phyloP scores from a whole-genome alignment of 306 rosid species.

The Clitoria ternatea region DNA sequence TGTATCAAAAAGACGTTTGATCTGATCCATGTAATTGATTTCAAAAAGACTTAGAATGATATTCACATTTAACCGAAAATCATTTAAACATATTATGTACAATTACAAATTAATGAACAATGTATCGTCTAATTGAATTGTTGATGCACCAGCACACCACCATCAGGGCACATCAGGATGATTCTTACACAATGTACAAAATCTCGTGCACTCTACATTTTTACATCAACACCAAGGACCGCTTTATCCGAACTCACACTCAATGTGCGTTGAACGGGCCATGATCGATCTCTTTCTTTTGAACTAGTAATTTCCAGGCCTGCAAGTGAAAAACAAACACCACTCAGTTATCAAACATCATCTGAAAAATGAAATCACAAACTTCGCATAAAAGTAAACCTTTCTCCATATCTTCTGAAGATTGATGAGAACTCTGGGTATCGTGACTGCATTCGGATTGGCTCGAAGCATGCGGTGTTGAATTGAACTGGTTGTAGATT shows the following conservation, averaged over 20 bases:
- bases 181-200: constrained; percentile 13
- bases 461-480: constrained; percentile 10
- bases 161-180: neutral
- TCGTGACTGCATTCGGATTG: constrained; percentile 26
- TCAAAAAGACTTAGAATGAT: too few relatives aligned
- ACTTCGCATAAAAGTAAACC: constrained; percentile 53
- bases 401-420: constrained; percentile 36
- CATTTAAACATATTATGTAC: constrained; percentile 5
- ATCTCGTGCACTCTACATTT: neutral
- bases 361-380: constrained; percentile 14
- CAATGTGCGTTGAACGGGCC: constrained; percentile 18
- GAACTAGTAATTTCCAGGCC: constrained; percentile 33
- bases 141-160: neutral
- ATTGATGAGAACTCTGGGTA: constrained; percentile 10
- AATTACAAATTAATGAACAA: neutral
- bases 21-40: too few relatives aligned
- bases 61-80: neutral
- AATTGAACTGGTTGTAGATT: constrained; percentile 54
- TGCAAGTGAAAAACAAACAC: constrained; percentile 37
- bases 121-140: neutral
- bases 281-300: constrained; percentile 2
- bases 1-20: too few relatives aligned
- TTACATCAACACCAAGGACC: constrained; percentile 7
- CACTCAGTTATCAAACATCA: constrained; percentile 12
- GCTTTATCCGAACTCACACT: constrained; percentile 15